A percentile compares a stretch with the other conserved stretches of the same genome.
phyloP scores from a whole-genome alignment of 2,329 filamentous ascomycete genomes.

The Paecilomyces dactylethromorphus region DNA sequence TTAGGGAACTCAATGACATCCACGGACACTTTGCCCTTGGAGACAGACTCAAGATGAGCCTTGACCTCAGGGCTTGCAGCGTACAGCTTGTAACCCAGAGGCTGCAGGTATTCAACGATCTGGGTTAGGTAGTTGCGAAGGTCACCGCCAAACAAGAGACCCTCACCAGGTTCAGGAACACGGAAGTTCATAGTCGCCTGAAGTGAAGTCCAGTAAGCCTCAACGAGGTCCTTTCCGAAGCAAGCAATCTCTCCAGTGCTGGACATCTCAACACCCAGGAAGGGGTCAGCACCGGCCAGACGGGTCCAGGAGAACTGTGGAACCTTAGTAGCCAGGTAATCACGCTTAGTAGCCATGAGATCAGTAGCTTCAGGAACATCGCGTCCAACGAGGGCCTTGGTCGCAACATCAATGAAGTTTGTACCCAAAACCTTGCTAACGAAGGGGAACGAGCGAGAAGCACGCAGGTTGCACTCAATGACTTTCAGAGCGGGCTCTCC shows the following conservation, averaged over 20 bases:
- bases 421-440: slow-evolving; percentile 93
- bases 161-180: slow-evolving; percentile 87
- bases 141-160: slow-evolving; percentile 90
- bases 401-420: slow-evolving; percentile 95
- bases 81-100: slow-evolving; percentile 90
- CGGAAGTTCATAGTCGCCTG: slow-evolving; percentile 99
- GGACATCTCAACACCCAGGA: slow-evolving; percentile 96
- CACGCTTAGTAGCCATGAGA: slow-evolving; percentile 79
- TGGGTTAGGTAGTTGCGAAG: slow-evolving; percentile 62
- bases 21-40: slow-evolving; percentile 62
- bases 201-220: slow-evolving; percentile 95
- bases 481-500: slow-evolving; percentile 78
- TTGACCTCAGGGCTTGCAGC: slow-evolving; percentile 79
- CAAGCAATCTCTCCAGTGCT: slow-evolving; percentile 97
- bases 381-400: slow-evolving; percentile 80
- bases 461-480: slow-evolving; percentile 96
- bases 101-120: slow-evolving; percentile 79
- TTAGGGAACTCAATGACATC: slow-evolving; percentile 96
- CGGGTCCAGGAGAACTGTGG: slow-evolving; percentile 99
- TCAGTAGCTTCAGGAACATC: slow-evolving; percentile 79
- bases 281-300: slow-evolving; percentile 92
- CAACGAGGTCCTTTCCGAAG: slow-evolving; percentile 91
- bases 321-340: slow-evolving; percentile 95
- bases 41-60: slow-evolving; percentile 66
- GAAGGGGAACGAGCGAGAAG: slow-evolving; percentile 96